Evolutionary conservation across 1,284 basidiomycete species (phyloP).

Genomic region (Ceratobasidium sp.): DNA sequence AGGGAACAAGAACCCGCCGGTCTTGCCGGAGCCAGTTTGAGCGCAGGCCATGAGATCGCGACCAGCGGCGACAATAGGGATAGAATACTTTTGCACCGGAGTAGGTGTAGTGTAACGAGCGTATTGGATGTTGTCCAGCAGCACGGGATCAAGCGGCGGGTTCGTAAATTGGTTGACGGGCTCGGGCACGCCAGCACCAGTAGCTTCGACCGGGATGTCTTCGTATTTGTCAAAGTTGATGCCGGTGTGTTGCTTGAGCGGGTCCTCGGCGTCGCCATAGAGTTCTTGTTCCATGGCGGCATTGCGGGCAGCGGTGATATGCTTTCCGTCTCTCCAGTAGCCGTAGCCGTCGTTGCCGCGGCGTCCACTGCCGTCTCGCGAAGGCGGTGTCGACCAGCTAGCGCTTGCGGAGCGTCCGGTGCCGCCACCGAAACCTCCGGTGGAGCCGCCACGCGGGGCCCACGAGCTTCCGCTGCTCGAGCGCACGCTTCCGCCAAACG

Average conservation of each 20-base stretch:
- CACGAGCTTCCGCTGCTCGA: slow-evolving; percentile 52
- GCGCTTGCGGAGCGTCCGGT: slow-evolving; percentile 52
- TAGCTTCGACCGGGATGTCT: slow-evolving; percentile 99
- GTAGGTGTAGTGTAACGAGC: slow-evolving; percentile 96
- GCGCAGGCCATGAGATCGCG: slow-evolving; percentile 99
- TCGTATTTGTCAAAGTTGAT: slow-evolving; percentile 99
- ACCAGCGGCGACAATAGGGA: slow-evolving; percentile 92
- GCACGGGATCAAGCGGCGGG: slow-evolving; percentile 91
- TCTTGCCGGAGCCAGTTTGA: slow-evolving; percentile 99
- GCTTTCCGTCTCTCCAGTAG: slow-evolving; percentile 89
- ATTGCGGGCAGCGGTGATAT: slow-evolving; percentile 84
- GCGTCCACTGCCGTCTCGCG: slow-evolving; percentile 55
- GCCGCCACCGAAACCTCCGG: slow-evolving; percentile 51
- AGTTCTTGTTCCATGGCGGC: slow-evolving; percentile 93
- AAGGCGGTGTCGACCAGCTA: slow-evolving; percentile 48
- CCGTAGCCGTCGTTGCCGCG: slow-evolving; percentile 76
- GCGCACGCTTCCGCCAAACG: slow-evolving; percentile 53
- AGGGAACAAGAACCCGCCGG: slow-evolving; percentile 98
- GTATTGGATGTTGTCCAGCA: slow-evolving; percentile 93
- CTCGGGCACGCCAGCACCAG: slow-evolving; percentile 94
- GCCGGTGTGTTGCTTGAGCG: slow-evolving; percentile 88
- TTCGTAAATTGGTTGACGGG: slow-evolving; percentile 88
- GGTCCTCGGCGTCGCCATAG: slow-evolving; percentile 89
- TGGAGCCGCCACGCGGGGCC: slow-evolving; percentile 54
- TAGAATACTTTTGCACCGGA: slow-evolving; percentile 99